Conservation (phyloP, 2,329 filamentous ascomycete species). For the Lomentospora prolificans region DNA sequence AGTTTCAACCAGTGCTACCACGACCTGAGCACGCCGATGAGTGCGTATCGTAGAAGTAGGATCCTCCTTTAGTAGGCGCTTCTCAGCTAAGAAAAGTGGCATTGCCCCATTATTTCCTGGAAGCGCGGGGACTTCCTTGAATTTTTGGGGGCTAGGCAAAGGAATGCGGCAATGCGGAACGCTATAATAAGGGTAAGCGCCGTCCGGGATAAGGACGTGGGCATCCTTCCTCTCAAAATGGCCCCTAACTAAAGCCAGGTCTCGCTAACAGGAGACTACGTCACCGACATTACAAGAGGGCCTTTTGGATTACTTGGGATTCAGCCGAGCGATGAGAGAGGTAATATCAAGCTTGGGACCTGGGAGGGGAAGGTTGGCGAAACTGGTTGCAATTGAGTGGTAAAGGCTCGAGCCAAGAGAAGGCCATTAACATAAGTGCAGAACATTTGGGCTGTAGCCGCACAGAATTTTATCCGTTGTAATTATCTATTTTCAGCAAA, state of each 20-base stretch:
- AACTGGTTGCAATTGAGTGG: background rate
- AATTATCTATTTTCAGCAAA: too few species aligned
- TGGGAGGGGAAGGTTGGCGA: background rate
- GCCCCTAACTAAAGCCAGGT: background rate
- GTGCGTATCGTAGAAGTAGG: too few species aligned
- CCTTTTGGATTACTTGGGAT: background rate
- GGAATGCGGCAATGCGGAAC: background rate
- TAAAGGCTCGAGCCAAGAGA: background rate
- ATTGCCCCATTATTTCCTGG: too few species aligned
- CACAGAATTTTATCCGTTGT: too few species aligned
- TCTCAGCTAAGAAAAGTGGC: too few species aligned
- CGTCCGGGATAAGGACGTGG: background rate
- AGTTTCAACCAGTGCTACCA: too few species aligned
- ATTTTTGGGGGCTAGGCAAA: too few species aligned
- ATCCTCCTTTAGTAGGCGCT: too few species aligned
- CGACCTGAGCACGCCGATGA: too few species aligned
- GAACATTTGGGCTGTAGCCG: background rate
- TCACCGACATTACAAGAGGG: background rate
- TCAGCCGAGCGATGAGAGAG: background rate
- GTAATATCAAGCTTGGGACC: background rate
- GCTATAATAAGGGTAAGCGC: background rate
- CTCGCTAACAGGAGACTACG: background rate
- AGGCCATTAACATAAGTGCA: background rate
- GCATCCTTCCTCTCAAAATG: background rate
- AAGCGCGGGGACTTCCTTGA: too few species aligned